phyloP scores from a whole-genome alignment of 805 yeast species.

The Ogataea nakhonphanomensis region DNA sequence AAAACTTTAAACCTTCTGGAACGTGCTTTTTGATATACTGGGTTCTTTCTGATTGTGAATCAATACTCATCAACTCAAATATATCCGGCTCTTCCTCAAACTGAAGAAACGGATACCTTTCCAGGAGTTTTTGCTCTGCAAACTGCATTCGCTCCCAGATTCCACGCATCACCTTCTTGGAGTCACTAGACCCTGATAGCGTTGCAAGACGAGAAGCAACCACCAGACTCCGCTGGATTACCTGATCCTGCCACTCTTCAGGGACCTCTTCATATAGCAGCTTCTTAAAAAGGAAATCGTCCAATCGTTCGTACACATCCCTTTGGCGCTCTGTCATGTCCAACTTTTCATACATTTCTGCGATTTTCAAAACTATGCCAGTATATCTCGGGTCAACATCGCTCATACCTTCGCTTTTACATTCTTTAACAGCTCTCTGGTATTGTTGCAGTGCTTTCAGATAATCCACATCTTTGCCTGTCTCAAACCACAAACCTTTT shows the following conservation, averaged over 20 bases:
- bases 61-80: conserved; percentile 21
- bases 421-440: conserved; percentile 66
- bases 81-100: conserved; percentile 11
- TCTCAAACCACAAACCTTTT: conserved; percentile 80
- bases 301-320: conserved; percentile 40
- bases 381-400: conserved; percentile 77
- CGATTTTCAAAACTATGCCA: conserved; percentile 83
- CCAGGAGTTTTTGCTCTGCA: conserved; percentile 23
- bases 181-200: conserved; percentile 15
- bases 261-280: conserved; percentile 25
- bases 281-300: conserved; percentile 28
- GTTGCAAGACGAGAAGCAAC: conserved; percentile 28
- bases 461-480: conserved; percentile 62
- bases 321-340: conserved; percentile 61
- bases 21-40: conserved; percentile 24
- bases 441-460: conserved; percentile 67
- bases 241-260: conserved; percentile 23
- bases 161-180: conserved; percentile 16
- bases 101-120: conserved; percentile 20
- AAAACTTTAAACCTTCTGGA: conserved; percentile 17
- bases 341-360: conserved; percentile 79
- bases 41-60: conserved; percentile 10
- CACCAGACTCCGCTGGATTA: conserved; percentile 29
- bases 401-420: conserved; percentile 53
- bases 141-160: conserved; percentile 26